Conservation (phyloP, 306 rosid genomes). For the Parietaria judaica region DNA sequence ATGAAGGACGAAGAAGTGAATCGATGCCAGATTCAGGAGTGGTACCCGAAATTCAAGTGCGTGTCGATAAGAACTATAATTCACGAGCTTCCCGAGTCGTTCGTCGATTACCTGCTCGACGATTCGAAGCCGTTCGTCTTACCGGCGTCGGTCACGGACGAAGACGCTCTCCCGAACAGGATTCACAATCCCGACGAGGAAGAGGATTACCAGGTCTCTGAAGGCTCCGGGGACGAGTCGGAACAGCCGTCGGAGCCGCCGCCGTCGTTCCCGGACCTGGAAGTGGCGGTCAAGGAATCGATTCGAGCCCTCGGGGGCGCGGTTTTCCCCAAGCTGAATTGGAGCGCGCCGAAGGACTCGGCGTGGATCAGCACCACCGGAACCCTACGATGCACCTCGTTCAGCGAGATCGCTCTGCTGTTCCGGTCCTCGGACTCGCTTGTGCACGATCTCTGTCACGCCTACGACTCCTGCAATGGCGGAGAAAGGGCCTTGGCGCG, state of each 20-base stretch:
- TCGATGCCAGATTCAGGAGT: conserved; percentile 65
- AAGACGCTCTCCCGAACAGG: conserved; percentile 77
- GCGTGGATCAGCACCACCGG: conserved; percentile 67
- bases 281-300: conserved; percentile 53
- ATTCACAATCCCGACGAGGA: conserved; percentile 50
- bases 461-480: conserved; percentile 63
- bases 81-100: conserved; percentile 68
- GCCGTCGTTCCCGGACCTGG: conserved; percentile 73
- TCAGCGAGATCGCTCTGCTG: conserved; percentile 66
- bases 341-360: conserved; percentile 88
- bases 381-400: conserved; percentile 45
- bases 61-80: conserved; percentile 51
- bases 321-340: conserved; percentile 70
- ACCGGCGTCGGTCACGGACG: conserved; percentile 59
- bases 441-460: conserved; percentile 69
- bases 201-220: conserved; percentile 55
- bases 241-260: conserved; percentile 38
- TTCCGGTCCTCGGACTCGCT: conserved; percentile 69
- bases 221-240: conserved; percentile 57
- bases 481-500: conserved; percentile 44
- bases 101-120: conserved; percentile 57
- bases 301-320: conserved; percentile 64
- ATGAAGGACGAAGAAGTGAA: conserved; percentile 64
- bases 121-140: conserved; percentile 60
- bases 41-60: conserved; percentile 65